A percentile compares a stretch with the other conserved stretches of the same genome.
phyloP scores from a whole-genome alignment of 805 yeast genomes.

The Yamadazyma endophytica region DNA sequence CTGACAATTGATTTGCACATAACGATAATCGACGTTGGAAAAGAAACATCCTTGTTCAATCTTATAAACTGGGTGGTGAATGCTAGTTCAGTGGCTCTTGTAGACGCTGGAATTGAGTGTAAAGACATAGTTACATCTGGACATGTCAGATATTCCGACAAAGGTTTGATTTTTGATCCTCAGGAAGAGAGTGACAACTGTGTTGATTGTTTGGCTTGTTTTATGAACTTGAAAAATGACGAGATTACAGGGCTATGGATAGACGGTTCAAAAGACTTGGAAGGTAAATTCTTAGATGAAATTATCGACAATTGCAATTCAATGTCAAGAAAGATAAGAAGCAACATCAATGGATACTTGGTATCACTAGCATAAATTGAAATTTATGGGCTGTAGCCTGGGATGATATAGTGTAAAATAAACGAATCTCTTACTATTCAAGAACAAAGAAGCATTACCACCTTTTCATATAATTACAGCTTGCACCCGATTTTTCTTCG shows the following conservation, averaged over 20 bases:
- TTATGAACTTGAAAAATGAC: slow-evolving; percentile 49
- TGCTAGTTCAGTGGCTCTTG: slow-evolving; percentile 67
- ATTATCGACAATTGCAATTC: slow-evolving; percentile 42
- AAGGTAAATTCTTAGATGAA: slow-evolving; percentile 19
- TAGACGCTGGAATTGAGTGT: slow-evolving; percentile 81
- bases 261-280: slow-evolving; percentile 20
- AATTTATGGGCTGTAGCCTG: no score
- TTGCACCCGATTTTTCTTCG: no score
- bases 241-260: slow-evolving; percentile 61
- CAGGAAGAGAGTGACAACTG: slow-evolving; percentile 12
- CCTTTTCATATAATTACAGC: no score
- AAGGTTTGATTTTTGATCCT: slow-evolving; percentile 15
- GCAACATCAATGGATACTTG: slow-evolving; percentile 44
- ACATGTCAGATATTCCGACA: slow-evolving; percentile 21
- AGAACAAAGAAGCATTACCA: no score
- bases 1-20: slow-evolving; percentile 80
- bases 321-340: slow-evolving; percentile 40
- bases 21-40: slow-evolving; percentile 43
- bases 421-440: no score
- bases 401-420: no score
- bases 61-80: slow-evolving; percentile 53
- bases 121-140: slow-evolving; percentile 74
- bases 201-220: slow-evolving; percentile 44
- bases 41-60: slow-evolving; percentile 22
- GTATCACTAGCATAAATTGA: no score